phyloP scores from a whole-genome alignment of 2,329 filamentous ascomycete species.

The Didymella arachidicola region DNA sequence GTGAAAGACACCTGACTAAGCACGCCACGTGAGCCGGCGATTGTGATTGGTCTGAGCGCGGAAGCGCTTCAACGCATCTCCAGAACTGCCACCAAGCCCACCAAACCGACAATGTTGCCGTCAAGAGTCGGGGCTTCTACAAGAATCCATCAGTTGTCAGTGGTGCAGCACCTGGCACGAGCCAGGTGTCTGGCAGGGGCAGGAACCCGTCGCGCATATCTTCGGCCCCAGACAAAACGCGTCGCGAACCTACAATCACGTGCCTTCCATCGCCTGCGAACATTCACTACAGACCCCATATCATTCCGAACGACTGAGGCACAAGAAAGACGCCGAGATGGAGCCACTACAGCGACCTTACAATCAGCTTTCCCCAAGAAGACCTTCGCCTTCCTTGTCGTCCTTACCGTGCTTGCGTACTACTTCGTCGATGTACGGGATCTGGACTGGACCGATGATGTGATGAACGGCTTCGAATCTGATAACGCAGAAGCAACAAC shows the following conservation, averaged over 20 bases:
- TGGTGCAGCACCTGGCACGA: neutral
- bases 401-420: constrained; percentile 34
- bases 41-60: constrained; percentile 12
- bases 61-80: constrained; percentile 1
- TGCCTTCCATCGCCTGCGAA: constrained; percentile 6
- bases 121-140: neutral
- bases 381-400: constrained; percentile 36
- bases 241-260: constrained; percentile 16
- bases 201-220: neutral
- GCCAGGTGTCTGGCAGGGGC: neutral
- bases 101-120: constrained; percentile 11
- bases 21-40: constrained; percentile 1
- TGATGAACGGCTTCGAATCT: constrained; percentile 26
- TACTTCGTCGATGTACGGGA: constrained; percentile 34
- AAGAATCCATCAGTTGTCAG: constrained; percentile 1
- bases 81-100: constrained; percentile 1
- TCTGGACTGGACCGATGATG: constrained; percentile 33
- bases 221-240: constrained; percentile 11
- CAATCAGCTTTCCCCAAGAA: constrained; percentile 46
- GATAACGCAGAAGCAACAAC: constrained; percentile 25
- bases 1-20: constrained; percentile 4
- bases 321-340: neutral
- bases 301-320: too few species aligned
- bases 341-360: constrained; percentile 10
- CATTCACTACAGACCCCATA: neutral